phyloP scores from a whole-genome alignment of 257 asterid genomes.

The Schizonepeta tenuifolia region DNA sequence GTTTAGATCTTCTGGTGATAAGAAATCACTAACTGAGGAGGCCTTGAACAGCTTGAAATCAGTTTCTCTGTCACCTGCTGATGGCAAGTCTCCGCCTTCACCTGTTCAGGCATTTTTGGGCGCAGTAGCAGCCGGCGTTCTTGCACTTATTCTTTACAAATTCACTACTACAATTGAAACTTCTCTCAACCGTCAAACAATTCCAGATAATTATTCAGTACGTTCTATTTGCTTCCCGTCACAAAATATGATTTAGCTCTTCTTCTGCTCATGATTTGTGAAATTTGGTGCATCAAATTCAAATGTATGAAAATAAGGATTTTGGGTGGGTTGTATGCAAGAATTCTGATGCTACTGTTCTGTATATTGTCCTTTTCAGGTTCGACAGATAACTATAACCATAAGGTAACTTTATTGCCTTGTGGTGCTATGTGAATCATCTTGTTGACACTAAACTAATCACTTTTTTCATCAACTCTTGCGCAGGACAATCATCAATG shows the following conservation, averaged over 20 bases:
- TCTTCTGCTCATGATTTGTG: background rate
- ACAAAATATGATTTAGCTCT: background rate
- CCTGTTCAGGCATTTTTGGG: conserved; percentile 85
- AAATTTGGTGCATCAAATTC: background rate
- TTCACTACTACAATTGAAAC: conserved; percentile 78
- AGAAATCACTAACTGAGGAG: conserved; percentile 70
- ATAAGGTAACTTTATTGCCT: conserved; percentile 57
- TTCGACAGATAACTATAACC: conserved; percentile 88
- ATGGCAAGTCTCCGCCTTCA: conserved; percentile 64
- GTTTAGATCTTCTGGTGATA: conserved; percentile 73
- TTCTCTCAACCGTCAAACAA: conserved; percentile 69
- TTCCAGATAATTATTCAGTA: conserved; percentile 80
- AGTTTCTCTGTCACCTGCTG: conserved; percentile 54
- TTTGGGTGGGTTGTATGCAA: too few relatives aligned
- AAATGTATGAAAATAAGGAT: background rate
- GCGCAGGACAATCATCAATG: conserved; percentile 85
- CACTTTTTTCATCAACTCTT: conserved; percentile 13
- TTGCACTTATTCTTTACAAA: conserved; percentile 73
- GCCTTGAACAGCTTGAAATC: conserved; percentile 75
- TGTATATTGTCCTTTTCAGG: conserved; percentile 50
- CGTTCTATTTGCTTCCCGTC: conserved; percentile 26
- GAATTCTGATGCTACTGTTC: conserved; percentile 26
- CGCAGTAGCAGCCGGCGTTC: conserved; percentile 74
- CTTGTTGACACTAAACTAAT: background rate
- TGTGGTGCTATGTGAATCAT: background rate